A percentile compares a stretch with the other conserved stretches of the same genome.
Evolutionary conservation across 257 asterid species (phyloP).

Genomic region (Orobanche coerulescens): DNA sequence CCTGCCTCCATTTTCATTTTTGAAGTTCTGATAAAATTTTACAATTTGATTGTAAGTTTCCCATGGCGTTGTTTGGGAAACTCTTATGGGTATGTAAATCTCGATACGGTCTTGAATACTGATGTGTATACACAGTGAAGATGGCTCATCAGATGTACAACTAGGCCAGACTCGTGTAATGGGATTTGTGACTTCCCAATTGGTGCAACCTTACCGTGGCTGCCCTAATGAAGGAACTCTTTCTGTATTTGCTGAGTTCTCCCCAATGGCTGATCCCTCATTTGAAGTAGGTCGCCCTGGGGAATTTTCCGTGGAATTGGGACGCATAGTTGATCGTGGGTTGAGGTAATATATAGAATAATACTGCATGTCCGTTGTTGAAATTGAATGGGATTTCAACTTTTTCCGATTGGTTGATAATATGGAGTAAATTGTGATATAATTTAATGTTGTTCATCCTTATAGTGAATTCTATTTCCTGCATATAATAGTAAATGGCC

Average conservation of each 20-base stretch:
- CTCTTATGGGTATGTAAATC: no score
- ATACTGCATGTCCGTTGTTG: slow-evolving; percentile 6
- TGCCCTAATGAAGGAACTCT: slow-evolving; percentile 88
- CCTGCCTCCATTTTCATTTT: background rate
- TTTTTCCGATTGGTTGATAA: slow-evolving; percentile 1
- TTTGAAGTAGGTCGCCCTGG: slow-evolving; percentile 91
- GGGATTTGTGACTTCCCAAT: slow-evolving; percentile 76
- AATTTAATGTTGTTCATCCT: background rate
- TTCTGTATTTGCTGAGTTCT: slow-evolving; percentile 78
- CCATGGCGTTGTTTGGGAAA: no score
- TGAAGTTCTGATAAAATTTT: background rate
- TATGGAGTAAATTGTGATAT: slow-evolving; percentile 12
- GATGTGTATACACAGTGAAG: slow-evolving; percentile 58
- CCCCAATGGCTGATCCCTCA: slow-evolving; percentile 98
- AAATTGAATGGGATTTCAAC: background rate
- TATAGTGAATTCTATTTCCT: background rate
- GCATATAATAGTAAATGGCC: background rate
- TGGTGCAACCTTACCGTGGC: slow-evolving; percentile 87
- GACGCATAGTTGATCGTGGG: slow-evolving; percentile 92
- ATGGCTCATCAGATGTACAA: slow-evolving; percentile 94
- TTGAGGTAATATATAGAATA: slow-evolving; percentile 45
- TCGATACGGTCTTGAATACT: no score
- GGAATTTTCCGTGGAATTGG: slow-evolving; percentile 88
- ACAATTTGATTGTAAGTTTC: no score
- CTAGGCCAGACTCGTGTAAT: slow-evolving; percentile 84